Percentiles rank a stretch among this genome's conserved stretches.
phyloP scores from a whole-genome alignment of 176 grass and related monocot genomes.

The Themeda triandra region DNA sequence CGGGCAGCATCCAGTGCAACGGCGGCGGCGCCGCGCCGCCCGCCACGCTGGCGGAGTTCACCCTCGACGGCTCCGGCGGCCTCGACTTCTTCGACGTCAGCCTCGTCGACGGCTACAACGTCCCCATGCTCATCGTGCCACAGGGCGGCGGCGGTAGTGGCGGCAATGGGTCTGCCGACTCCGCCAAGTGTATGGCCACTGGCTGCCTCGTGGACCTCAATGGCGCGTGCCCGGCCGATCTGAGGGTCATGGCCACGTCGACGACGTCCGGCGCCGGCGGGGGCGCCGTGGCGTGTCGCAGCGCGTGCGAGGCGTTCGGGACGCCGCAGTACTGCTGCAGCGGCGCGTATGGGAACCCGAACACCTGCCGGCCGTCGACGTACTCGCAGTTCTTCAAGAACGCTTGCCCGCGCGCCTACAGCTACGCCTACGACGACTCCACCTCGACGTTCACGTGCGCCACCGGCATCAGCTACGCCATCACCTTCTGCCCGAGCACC shows the following conservation, averaged over 20 bases:
- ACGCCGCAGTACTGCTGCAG: slow-evolving; percentile 91
- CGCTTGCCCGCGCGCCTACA: slow-evolving; percentile 84
- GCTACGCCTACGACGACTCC: slow-evolving; percentile 94
- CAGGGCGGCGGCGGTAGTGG: slow-evolving; percentile 11
- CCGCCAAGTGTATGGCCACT: slow-evolving; percentile 63
- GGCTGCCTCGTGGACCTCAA: slow-evolving; percentile 87
- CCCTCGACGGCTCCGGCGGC: slow-evolving; percentile 68
- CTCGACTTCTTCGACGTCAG: slow-evolving; percentile 98
- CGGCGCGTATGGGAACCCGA: slow-evolving; percentile 75
- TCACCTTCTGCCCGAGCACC: slow-evolving; percentile 91
- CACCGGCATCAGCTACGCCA: slow-evolving; percentile 62
- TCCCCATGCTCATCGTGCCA: slow-evolving; percentile 75
- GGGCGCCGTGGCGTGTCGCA: slow-evolving; percentile 64
- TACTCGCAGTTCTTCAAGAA: slow-evolving; percentile 99
- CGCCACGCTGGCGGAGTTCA: slow-evolving; percentile 84
- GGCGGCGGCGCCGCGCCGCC: slow-evolving; percentile 63
- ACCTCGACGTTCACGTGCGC: slow-evolving; percentile 90
- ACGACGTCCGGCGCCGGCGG: neutral
- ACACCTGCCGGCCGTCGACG: slow-evolving; percentile 66
- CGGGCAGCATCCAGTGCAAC: slow-evolving; percentile 54
- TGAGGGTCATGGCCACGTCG: slow-evolving; percentile 31
- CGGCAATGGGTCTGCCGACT: slow-evolving; percentile 11
- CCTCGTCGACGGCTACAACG: slow-evolving; percentile 85
- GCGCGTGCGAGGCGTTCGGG: slow-evolving; percentile 91
- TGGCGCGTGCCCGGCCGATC: slow-evolving; percentile 62